Evolutionary conservation across 441 rosid species (phyloP), one percentile per base, ranked within the genome.

Genomic region (Pelargonium myrrhifolium): DNA sequence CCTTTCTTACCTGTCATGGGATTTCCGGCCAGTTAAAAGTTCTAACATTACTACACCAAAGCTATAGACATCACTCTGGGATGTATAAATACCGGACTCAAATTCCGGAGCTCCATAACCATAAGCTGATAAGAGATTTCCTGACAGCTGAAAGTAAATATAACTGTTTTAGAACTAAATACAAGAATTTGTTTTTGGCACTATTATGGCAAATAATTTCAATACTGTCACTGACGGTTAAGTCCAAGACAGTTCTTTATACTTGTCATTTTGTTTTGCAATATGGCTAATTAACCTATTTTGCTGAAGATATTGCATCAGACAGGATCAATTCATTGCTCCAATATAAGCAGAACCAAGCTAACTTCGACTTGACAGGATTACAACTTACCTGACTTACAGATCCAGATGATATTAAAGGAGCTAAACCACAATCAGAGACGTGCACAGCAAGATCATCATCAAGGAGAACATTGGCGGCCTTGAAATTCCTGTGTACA

Each of bases 21-120:
- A 85, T 76, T 84, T 86, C 61, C 97, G 82, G 67, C 97, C 99
- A 1, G 98, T 95, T 78, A 95, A 79, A 74, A 95, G 92, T 78
- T 95, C 99, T 64, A 95, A 69, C 99, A 95, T 92, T 65, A 92
- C 98, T 37, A 90, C 98, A 9, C 98, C 99, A 76, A 92, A 95
- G 80, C 98, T 92, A 72, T 79, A 95, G 53, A 92, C 92, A 76
- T 95, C 99, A 80, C 98, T 92, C 71, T 82, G 84, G 68, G 71
- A 70, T 22, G 93, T 92, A 76, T 92, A 95, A 73, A 82, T 82
- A 70, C 99, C 98, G 0, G 90, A 83, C 75, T 92, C 99, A 3
- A 86, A 90, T 69, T 92, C 99, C 5, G 99, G 98, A 65, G 98
- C 99, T 67, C 98, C 95, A 75, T 92, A 90, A 47, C 93, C 89